A percentile compares a stretch with the other conserved stretches of the same genome.
phyloP scores from a whole-genome alignment of 140 eudicot species.

The Cichorium intybus region DNA sequence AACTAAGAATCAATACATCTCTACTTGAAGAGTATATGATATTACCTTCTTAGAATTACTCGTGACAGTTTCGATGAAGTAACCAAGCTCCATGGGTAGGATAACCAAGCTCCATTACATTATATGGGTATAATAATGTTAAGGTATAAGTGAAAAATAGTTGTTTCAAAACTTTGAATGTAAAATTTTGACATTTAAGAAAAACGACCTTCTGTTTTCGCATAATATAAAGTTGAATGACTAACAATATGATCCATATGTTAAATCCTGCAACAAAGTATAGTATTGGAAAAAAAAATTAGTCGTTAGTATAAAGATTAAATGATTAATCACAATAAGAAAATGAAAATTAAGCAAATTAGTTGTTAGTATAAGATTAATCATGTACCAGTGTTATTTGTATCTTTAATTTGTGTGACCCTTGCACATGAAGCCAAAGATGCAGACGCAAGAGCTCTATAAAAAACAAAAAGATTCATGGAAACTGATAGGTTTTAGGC shows the following conservation, averaged over 20 bases:
- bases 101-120: slow-evolving; percentile 2
- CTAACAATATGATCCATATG: slow-evolving; percentile 48
- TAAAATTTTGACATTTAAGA: background rate
- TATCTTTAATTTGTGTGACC: slow-evolving; percentile 65
- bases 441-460: slow-evolving; percentile 76
- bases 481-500: no score
- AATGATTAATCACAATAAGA: background rate
- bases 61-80: no score
- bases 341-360: background rate
- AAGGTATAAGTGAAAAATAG: slow-evolving; percentile 6
- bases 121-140: no score
- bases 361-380: background rate
- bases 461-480: slow-evolving; percentile 10
- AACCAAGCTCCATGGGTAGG: no score
- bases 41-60: no score
- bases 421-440: slow-evolving; percentile 86
- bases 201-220: slow-evolving; percentile 41
- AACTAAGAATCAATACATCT: no score
- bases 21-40: no score
- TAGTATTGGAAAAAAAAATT: slow-evolving; percentile 1
- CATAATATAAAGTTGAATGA: slow-evolving; percentile 46
- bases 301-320: slow-evolving; percentile 5
- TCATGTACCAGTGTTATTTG: slow-evolving; percentile 51
- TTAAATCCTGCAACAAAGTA: slow-evolving; percentile 46
- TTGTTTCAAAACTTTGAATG: background rate